Evolutionary conservation across 495 filamentous ascomycete genomes (phyloP), one percentile per base, ranked within the genome.

Genomic region (Peziza echinospora): DNA sequence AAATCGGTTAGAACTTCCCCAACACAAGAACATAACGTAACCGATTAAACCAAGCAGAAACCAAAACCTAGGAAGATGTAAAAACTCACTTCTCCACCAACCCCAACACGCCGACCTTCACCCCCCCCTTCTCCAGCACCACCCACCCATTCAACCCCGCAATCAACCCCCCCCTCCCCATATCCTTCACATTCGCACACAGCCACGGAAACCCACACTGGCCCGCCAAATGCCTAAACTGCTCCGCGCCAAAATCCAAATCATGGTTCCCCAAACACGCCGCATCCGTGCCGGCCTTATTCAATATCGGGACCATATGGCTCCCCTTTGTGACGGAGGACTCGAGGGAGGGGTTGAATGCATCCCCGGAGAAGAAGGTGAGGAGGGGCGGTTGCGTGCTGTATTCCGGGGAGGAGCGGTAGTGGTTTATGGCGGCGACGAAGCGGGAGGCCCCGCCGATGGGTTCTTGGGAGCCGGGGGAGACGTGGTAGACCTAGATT

Each of bases 201-300:
- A 93, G 71, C 85, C 85, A 93, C 2, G 85, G 85, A 49, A 93
- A 93, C 17, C 67, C 66, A 65, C 83, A 89, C 55, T 82, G 75
- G 5, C 67, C 65, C 6, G 75, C 70, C 17, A 93, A 63, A 58
- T 87, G 67, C 19, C 69, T 71, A 57, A 82, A 81, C 56, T 91
- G 84, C 8, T 65, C 61, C 17, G 87, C 78, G n/a, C 85, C 85
- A 55, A 93, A 93, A 60, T 93, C 85, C 28, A 93, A 74, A 58
- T 93, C 85, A 61, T 93, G 85, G 58, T 93, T 93, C 71, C 85
- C 85, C 46, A 84, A 69, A 63, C 81, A 79, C 4, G 83, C 81
- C 19, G 77, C 78, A 57, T 78, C 70, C 6, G 80, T 84, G 7
- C 74, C 70, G 43, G 79, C 71, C n/a, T 65, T 65, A 58, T 93